These are phyloP conservation scores for Stenocarpella maydis DNA, from an alignment of 2,329 filamentous ascomycete genomes.

Conservation along the genomic window DNA sequence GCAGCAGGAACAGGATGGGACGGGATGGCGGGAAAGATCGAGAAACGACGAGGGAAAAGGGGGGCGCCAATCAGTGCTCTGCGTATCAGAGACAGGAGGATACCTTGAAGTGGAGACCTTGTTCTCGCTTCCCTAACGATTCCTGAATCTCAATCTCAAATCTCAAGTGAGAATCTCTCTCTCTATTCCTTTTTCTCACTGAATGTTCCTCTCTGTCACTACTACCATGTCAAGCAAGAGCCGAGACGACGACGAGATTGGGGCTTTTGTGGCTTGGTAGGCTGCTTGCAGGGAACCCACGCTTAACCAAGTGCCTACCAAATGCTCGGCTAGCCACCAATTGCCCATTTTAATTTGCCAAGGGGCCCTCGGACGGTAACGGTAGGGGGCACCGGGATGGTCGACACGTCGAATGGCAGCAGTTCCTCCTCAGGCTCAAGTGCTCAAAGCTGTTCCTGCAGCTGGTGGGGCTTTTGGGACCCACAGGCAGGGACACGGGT, in stretches of 20 bases:
- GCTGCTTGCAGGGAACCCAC: conserved; percentile 7
- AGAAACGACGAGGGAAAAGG: background rate
- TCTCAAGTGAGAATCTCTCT: background rate
- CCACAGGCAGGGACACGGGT: conserved; percentile 1
- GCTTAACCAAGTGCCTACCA: too few relatives aligned
- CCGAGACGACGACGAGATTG: conserved; percentile 21
- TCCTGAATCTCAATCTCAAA: background rate
- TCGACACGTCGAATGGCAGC: conserved; percentile 11
- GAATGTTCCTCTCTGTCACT: conserved; percentile 1
- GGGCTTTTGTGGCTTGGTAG: conserved; percentile 21
- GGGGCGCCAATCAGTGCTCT: background rate
- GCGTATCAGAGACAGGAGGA: background rate
- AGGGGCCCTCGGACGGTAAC: background rate
- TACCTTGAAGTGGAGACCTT: background rate
- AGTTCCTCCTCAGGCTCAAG: too few relatives aligned
- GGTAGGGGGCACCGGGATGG: too few relatives aligned
- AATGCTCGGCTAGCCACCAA: background rate
- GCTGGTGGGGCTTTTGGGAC: background rate
- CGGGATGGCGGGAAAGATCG: background rate
- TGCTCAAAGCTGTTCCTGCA: conserved; percentile 28
- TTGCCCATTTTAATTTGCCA: conserved; percentile 20
- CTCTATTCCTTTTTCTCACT: too few relatives aligned
- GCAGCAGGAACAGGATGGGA: too few relatives aligned
- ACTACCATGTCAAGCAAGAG: conserved; percentile 16
- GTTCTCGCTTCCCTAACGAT: background rate